Percentiles rank a stretch among this genome's conserved stretches.
phyloP scores from a whole-genome alignment of 177 flowering plant species.

The Vitis hybrid region DNA sequence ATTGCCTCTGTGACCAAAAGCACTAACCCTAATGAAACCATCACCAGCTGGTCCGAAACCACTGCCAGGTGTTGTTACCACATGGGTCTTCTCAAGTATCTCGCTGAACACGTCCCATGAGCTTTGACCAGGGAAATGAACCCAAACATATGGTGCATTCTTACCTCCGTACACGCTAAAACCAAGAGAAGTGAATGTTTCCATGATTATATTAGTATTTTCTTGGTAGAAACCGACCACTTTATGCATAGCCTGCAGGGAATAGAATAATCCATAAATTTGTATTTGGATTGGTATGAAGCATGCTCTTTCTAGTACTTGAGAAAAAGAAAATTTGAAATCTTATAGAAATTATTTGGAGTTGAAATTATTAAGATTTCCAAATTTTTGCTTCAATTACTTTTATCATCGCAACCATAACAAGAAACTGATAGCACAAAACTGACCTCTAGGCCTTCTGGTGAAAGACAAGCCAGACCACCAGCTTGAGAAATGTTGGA shows the following conservation, averaged over 20 bases:
- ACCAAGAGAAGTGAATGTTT: slow-evolving; percentile 80
- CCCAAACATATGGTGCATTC: slow-evolving; percentile 95
- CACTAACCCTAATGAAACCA: slow-evolving; percentile 83
- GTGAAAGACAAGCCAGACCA: slow-evolving; percentile 79
- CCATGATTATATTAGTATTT: slow-evolving; percentile 71
- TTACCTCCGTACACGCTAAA: slow-evolving; percentile 77
- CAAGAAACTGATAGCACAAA: neutral
- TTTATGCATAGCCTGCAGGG: slow-evolving; percentile 68
- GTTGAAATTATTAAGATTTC: neutral
- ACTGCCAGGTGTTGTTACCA: slow-evolving; percentile 92
- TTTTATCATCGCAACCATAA: neutral
- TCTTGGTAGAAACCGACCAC: slow-evolving; percentile 81
- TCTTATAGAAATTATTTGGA: neutral
- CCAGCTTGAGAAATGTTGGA: slow-evolving; percentile 91
- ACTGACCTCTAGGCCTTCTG: slow-evolving; percentile 70
- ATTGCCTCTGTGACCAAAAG: slow-evolving; percentile 78
- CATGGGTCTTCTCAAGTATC: slow-evolving; percentile 86
- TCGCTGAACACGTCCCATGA: slow-evolving; percentile 92
- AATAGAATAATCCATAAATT: neutral
- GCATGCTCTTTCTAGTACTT: neutral
- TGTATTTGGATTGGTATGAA: neutral
- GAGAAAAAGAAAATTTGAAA: neutral
- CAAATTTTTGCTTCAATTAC: neutral
- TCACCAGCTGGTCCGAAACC: slow-evolving; percentile 97
- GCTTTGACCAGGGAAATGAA: slow-evolving; percentile 82